These are phyloP conservation scores for Diaporthe velutina DNA, from an alignment of 2,329 filamentous ascomycete species.

Conservation along the genomic window DNA sequence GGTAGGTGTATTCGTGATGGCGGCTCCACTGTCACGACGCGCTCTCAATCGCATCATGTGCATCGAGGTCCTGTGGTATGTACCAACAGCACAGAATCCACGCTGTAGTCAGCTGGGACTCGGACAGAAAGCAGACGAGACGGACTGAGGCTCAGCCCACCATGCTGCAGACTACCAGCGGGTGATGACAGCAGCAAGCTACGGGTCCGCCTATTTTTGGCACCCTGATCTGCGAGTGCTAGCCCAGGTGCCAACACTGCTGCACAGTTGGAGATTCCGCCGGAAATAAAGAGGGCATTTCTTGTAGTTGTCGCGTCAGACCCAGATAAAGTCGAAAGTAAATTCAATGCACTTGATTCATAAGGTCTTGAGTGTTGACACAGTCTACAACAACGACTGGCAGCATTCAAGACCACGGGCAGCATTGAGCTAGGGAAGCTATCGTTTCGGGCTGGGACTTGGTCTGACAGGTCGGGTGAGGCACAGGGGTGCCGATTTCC, in stretches of 20 bases:
- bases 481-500: not conserved
- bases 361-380: not conserved
- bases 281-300: not conserved
- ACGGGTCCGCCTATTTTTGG: conserved; percentile 26
- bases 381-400: not conserved
- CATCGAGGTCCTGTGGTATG: too few species aligned
- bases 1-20: not conserved
- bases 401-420: not conserved
- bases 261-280: not conserved
- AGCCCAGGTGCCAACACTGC: not conserved
- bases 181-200: conserved; percentile 10
- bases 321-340: not conserved
- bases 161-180: not conserved
- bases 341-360: not conserved
- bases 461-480: not conserved
- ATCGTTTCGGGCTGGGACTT: not conserved
- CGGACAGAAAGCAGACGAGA: not conserved
- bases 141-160: conserved; percentile 31
- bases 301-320: not conserved
- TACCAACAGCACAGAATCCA: not conserved
- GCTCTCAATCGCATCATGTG: not conserved
- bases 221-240: conserved; percentile 28
- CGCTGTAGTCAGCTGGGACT: conserved; percentile 12
- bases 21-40: not conserved
- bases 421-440: not conserved